A percentile compares a stretch with the other conserved stretches of the same genome.
Conservation (phyloP, 2,329 filamentous ascomycete genomes). For the Waltergamsia citrina region DNA sequence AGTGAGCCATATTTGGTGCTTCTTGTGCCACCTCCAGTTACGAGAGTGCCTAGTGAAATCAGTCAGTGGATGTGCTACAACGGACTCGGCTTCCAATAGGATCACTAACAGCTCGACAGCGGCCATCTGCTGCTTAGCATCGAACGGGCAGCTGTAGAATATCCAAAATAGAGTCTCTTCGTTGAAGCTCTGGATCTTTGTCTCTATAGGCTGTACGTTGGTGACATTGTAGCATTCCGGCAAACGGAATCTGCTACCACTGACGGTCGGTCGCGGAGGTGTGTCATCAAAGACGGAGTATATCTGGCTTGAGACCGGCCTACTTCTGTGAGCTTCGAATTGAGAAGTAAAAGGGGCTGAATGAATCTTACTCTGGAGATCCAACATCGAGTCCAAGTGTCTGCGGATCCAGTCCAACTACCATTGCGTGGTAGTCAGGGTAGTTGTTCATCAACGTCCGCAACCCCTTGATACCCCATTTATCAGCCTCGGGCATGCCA, state of each 20-base stretch:
- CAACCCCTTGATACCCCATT: constrained; percentile 56
- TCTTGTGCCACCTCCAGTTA: constrained; percentile 63
- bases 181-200: constrained; percentile 57
- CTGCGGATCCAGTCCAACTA: constrained; percentile 49
- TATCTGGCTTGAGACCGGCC: constrained; percentile 46
- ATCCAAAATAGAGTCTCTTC: constrained; percentile 63
- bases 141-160: constrained; percentile 57
- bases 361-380: constrained; percentile 47
- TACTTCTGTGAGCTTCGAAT: constrained; percentile 16
- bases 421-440: constrained; percentile 51
- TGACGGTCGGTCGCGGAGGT: constrained; percentile 46
- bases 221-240: constrained; percentile 60
- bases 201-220: constrained; percentile 56
- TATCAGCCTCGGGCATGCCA: constrained; percentile 53
- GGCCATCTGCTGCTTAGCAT: constrained; percentile 54
- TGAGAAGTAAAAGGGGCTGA: too few relatives aligned
- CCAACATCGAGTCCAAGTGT: constrained; percentile 48
- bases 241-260: constrained; percentile 40
- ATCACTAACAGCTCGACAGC: constrained; percentile 49
- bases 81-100: neutral
- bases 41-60: constrained; percentile 40
- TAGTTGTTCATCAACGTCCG: constrained; percentile 55
- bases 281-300: constrained; percentile 53
- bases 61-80: constrained; percentile 2
- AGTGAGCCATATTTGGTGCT: constrained; percentile 55